phyloP scores from a whole-genome alignment of 148 eudicot species.

The Gaultheria prostrata region DNA sequence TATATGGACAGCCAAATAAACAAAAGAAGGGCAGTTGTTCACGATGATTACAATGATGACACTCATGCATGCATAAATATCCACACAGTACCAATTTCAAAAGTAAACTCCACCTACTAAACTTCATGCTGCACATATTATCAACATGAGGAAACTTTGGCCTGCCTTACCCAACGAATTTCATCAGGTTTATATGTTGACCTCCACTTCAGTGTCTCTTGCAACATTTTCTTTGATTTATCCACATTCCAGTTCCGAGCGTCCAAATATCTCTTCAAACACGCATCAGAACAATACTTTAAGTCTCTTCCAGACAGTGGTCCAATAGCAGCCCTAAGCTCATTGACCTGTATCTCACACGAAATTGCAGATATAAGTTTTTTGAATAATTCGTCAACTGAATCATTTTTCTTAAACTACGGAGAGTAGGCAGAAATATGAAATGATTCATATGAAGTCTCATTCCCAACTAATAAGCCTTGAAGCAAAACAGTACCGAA shows the following conservation, averaged over 20 bases:
- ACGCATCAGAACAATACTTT: constrained; percentile 51
- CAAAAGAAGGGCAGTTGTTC: background rate
- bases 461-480: background rate
- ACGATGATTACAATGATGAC: background rate
- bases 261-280: constrained; percentile 61
- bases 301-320: constrained; percentile 46
- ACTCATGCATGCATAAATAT: background rate
- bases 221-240: constrained; percentile 66
- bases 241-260: constrained; percentile 68
- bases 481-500: background rate
- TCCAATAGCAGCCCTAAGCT: constrained; percentile 59
- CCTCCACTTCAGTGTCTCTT: constrained; percentile 65
- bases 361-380: background rate
- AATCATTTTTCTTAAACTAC: background rate
- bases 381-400: background rate
- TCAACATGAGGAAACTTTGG: background rate
- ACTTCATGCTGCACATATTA: background rate
- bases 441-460: background rate
- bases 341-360: constrained; percentile 35
- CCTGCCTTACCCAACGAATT: constrained; percentile 57
- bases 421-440: background rate
- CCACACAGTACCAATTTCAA: background rate
- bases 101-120: background rate
- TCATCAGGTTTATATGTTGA: constrained; percentile 62
- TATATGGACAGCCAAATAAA: background rate